Evolutionary conservation across 768 basidiomycete genomes (phyloP).

Genomic region (Symmetrospora coprosmae): DNA sequence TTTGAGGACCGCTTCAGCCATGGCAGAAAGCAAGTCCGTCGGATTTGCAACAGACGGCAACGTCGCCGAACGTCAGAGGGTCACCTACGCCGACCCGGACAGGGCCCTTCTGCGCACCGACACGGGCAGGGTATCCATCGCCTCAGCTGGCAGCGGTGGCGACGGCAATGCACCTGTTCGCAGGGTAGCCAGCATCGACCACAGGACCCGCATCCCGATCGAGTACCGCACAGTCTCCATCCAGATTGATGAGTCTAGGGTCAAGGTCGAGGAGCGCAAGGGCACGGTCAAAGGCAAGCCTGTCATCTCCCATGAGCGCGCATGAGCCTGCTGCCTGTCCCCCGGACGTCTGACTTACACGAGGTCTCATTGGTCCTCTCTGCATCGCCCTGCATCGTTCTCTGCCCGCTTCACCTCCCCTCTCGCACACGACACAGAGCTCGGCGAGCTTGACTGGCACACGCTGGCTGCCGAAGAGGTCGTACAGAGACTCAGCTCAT

Average conservation of each 20-base stretch:
- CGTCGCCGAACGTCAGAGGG: neutral
- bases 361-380: neutral
- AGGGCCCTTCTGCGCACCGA: conserved; percentile 6
- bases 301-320: too few species aligned
- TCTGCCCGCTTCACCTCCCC: neutral
- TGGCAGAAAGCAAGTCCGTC: neutral
- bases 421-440: conserved; percentile 34
- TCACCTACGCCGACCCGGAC: neutral
- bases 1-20: neutral
- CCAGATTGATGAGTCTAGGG: neutral
- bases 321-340: too few species aligned
- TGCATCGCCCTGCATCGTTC: neutral
- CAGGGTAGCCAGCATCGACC: neutral
- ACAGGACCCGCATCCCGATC: neutral
- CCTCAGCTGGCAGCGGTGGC: neutral
- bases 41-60: neutral
- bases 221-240: conserved; percentile 15
- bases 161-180: neutral
- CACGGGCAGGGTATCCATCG: conserved; percentile 9
- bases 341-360: too few species aligned
- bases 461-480: conserved; percentile 40
- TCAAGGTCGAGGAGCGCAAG: neutral
- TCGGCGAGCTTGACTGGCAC: conserved; percentile 45
- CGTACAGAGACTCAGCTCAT: conserved; percentile 42
- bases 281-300: conserved; percentile 18